A percentile compares a stretch with the other conserved stretches of the same genome.
Evolutionary conservation across 345 rosid species (phyloP).

Genomic region (Eucalyptus tenuipes): DNA sequence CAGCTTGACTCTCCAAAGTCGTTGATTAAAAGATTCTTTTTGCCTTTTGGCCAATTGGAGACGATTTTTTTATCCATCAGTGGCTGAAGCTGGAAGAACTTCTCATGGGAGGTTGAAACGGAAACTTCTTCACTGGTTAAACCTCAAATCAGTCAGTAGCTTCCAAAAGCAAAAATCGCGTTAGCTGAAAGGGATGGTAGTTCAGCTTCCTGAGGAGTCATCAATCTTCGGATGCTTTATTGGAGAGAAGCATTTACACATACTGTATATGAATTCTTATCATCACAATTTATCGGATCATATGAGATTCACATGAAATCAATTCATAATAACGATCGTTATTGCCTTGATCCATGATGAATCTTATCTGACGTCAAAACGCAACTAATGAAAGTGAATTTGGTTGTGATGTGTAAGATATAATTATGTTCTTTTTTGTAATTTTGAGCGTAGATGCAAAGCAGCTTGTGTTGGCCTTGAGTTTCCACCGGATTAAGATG

Average conservation of each 20-base stretch:
- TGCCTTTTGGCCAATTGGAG: neutral
- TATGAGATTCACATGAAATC: neutral
- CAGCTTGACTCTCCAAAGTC: neutral
- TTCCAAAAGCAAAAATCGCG: neutral
- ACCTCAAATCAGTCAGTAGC: neutral
- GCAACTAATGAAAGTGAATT: neutral
- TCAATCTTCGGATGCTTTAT: neutral
- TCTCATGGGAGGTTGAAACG: neutral
- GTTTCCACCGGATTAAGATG: neutral
- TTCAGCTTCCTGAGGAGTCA: neutral
- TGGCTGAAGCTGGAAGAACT: neutral
- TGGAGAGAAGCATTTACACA: neutral
- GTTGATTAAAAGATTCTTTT: neutral
- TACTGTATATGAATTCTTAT: neutral
- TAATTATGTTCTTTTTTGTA: neutral
- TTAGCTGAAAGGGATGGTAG: neutral
- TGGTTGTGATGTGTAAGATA: neutral
- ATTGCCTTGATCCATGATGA: neutral
- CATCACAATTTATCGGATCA: neutral
- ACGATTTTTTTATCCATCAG: neutral
- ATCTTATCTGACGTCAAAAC: neutral
- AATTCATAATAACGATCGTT: fast-evolving
- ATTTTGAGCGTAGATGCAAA: neutral
- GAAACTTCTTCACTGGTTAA: neutral
- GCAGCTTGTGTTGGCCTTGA: neutral